Percentiles rank a stretch among this genome's conserved stretches.
Evolutionary conservation across 768 basidiomycete genomes (phyloP).

Genomic region (Leccinum obscurum): DNA sequence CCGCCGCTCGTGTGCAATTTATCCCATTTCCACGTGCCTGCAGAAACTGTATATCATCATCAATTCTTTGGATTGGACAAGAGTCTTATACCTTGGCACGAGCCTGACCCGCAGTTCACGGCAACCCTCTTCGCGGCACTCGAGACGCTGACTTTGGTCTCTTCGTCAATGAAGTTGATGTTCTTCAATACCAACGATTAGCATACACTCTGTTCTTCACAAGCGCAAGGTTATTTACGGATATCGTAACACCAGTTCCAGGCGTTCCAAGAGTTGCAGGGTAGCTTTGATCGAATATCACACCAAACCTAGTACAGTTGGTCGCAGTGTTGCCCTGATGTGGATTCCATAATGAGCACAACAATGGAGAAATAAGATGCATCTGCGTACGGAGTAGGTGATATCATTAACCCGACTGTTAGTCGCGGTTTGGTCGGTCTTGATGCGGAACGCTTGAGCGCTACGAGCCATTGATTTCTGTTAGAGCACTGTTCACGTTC

Average conservation of each 20-base stretch:
- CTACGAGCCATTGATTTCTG: conserved; percentile 28
- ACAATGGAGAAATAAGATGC: not conserved
- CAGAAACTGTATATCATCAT: not conserved
- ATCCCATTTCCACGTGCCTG: conserved; percentile 55
- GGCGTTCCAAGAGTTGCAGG: conserved; percentile 52
- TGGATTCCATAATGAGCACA: conserved; percentile 3
- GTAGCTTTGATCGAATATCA: conserved; percentile 66
- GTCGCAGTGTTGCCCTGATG: conserved; percentile 53
- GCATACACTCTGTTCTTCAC: not conserved
- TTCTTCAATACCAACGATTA: conserved; percentile 33
- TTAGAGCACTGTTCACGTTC: not conserved
- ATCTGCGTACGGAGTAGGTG: conserved; percentile 44
- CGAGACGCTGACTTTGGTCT: conserved; percentile 44
- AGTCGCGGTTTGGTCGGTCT: conserved; percentile 47
- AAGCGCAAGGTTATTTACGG: conserved; percentile 39
- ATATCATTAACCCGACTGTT: conserved; percentile 49
- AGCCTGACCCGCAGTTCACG: conserved; percentile 54
- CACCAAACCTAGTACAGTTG: conserved; percentile 49
- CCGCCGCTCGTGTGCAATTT: conserved; percentile 47
- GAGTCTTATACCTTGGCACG: conserved; percentile 46
- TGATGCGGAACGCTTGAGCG: conserved; percentile 60
- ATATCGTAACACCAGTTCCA: conserved; percentile 56
- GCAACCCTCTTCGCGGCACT: conserved; percentile 46
- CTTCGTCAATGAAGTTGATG: conserved; percentile 46
- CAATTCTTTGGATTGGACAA: not conserved